Percentiles rank a stretch among this genome's conserved stretches.
Conservation (phyloP, 2,329 filamentous ascomycete species). For the Aspergillus clavatus region DNA sequence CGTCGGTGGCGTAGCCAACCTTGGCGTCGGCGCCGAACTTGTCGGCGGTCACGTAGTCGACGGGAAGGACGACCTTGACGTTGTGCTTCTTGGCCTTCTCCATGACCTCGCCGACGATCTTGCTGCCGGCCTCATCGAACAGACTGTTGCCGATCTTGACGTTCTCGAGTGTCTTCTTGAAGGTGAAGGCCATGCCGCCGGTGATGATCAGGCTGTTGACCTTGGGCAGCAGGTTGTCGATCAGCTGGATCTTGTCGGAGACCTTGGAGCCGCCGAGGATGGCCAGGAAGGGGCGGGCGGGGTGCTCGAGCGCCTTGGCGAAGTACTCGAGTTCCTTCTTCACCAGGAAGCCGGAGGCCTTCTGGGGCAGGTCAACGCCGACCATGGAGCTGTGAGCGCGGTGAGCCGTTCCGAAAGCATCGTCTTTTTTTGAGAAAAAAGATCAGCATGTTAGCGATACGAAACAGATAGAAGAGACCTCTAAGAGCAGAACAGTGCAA, state of each 20-base stretch:
- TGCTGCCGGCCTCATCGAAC: slow-evolving; percentile 89
- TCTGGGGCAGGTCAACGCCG: slow-evolving; percentile 89
- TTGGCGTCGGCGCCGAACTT: slow-evolving; percentile 86
- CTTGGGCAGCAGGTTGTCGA: slow-evolving; percentile 98
- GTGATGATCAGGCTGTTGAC: slow-evolving; percentile 96
- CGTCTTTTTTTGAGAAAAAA: no score
- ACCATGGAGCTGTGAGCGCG: slow-evolving; percentile 99
- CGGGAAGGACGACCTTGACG: slow-evolving; percentile 89
- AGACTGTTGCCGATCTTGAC: slow-evolving; percentile 85
- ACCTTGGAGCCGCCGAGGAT: slow-evolving; percentile 98
- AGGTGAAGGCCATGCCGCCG: slow-evolving; percentile 98
- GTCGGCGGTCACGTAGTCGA: slow-evolving; percentile 94
- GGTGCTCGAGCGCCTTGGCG: slow-evolving; percentile 88
- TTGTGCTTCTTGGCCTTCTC: slow-evolving; percentile 96
- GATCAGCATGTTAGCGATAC: no score
- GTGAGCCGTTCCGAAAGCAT: slow-evolving; percentile 97
- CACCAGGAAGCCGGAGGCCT: slow-evolving; percentile 96
- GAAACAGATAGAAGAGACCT: not conserved
- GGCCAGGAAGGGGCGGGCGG: slow-evolving; percentile 92
- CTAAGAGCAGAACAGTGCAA: not conserved
- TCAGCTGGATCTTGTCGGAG: slow-evolving; percentile 98
- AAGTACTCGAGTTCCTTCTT: slow-evolving; percentile 99
- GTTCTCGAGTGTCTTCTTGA: slow-evolving; percentile 96
- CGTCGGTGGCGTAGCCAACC: slow-evolving; percentile 75
- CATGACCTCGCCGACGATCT: slow-evolving; percentile 81